Evolutionary conservation across 2,329 filamentous ascomycete genomes (phyloP).

Genomic region (Xylariaceae sp.): DNA sequence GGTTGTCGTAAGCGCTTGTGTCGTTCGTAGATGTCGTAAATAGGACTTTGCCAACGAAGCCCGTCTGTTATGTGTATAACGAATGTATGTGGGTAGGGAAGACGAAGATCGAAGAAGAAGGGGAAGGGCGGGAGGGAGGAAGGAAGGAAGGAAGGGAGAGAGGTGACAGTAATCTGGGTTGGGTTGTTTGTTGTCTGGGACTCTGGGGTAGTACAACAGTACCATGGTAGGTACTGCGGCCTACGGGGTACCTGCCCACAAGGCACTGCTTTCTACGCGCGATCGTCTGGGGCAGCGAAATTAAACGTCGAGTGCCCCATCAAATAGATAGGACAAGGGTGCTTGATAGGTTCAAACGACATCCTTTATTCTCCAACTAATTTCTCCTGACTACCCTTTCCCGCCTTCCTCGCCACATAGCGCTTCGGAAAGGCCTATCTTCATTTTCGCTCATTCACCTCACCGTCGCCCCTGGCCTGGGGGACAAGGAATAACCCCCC

Average conservation of each 20-base stretch:
- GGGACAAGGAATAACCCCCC: conserved; percentile 8
- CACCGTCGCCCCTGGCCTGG: conserved; percentile 8
- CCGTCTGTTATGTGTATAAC: conserved; percentile 20
- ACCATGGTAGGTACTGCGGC: background rate
- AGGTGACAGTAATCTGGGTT: background rate
- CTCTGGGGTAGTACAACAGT: no score
- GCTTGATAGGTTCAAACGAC: conserved; percentile 9
- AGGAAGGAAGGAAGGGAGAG: conserved; percentile 16
- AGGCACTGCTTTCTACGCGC: background rate
- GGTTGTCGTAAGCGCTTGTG: conserved; percentile 9
- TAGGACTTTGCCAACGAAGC: conserved; percentile 32
- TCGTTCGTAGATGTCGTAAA: conserved; percentile 23
- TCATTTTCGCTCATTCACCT: conserved; percentile 8
- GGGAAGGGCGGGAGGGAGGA: conserved; percentile 2
- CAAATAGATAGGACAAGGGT: conserved; percentile 9
- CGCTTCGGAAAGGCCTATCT: no score
- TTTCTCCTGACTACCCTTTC: no score
- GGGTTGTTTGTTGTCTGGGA: no score
- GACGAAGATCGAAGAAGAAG: conserved; percentile 13
- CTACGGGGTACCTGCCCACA: background rate
- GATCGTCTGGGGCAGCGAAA: conserved; percentile 12
- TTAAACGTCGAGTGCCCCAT: conserved; percentile 6
- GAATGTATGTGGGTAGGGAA: conserved; percentile 13
- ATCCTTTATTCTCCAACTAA: background rate
- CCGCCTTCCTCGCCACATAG: no score